Percentiles rank a stretch among this genome's conserved stretches.
Evolutionary conservation across 2,329 filamentous ascomycete species (phyloP).

Genomic region (Ophiostoma sp.): DNA sequence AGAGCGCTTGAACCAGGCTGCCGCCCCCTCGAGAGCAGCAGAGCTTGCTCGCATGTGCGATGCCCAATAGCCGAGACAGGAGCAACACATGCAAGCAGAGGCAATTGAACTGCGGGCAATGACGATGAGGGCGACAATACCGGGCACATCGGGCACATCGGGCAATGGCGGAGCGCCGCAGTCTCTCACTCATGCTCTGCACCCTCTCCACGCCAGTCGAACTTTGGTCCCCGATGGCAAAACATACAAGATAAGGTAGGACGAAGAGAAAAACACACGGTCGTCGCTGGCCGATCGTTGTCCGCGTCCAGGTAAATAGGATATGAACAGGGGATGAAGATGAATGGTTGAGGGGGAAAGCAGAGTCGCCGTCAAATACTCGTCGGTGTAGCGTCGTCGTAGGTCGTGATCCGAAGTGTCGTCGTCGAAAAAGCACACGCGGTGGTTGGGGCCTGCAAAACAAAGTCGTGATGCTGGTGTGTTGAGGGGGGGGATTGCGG

Average conservation of each 20-base stretch:
- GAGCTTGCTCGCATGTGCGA: background rate
- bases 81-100: background rate
- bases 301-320: background rate
- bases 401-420: background rate
- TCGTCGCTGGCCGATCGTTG: background rate
- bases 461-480: slow-evolving; percentile 7
- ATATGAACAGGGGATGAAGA: background rate
- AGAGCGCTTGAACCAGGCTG: too few relatives aligned
- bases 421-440: slow-evolving; percentile 3
- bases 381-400: background rate
- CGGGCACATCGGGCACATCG: background rate
- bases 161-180: background rate
- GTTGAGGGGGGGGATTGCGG: slow-evolving; percentile 1
- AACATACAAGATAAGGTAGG: background rate
- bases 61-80: background rate
- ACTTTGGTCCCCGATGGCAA: background rate
- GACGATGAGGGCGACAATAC: background rate
- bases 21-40: background rate
- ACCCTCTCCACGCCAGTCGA: background rate
- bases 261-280: background rate
- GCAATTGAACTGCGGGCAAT: background rate
- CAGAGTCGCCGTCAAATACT: background rate
- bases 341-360: background rate
- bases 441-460: background rate
- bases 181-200: background rate